Base-by-base conservation (phyloP, 495 filamentous ascomycete genomes). In the Rhizodiscina lignyota region DNA sequence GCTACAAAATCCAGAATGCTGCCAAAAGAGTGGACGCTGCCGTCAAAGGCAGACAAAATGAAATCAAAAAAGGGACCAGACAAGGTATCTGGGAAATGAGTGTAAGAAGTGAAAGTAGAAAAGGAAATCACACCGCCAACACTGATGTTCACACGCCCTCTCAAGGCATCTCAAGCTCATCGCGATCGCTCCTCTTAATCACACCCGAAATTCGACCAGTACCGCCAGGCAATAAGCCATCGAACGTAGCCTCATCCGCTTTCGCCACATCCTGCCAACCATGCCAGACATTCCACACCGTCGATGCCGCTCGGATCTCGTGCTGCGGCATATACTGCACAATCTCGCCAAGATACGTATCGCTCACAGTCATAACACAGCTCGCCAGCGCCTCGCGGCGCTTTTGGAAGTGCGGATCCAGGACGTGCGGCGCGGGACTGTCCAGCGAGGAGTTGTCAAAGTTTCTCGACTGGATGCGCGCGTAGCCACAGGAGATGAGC, bases 401-500 rank as follows among this genome's bases (percentile, higher is more conserved):
- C 19, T 41, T 43, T 3, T 17, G 23, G 36, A 53, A 52, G 39
- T 33, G 39, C 12, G 36, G 29, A 21, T 39, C 34, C 0, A 38
- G 30, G 20, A 36, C 19, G 12, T 18, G 31, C 20, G 13, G 17
- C 8, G 16, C n/a, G 20, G 38, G 40, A 11, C 26, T n/a, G 5
- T 49, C 43, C 34, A 55, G 35, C 18, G 18, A 35, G 16, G 23
- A 0, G 36, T 55, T 48, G 38, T 52, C 47, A 35, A 51, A 51
- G 27, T 21, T 16, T 1, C 35, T 13, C 24, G 37, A 19, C 3
- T 35, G 32, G 18, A 58, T 43, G 11, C 31, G 27, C 8, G 37
- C 49, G 39, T 59, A 59, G 44, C 55, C 55, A 38, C 53, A 56
- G 3, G 49, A 53, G 4, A 37, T 34, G 33, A 59, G 45, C 4